Evolutionary conservation across 2,329 filamentous ascomycete genomes (phyloP), one percentile per base, ranked within the genome.

Genomic region (Zymoseptoria pseudotritici): DNA sequence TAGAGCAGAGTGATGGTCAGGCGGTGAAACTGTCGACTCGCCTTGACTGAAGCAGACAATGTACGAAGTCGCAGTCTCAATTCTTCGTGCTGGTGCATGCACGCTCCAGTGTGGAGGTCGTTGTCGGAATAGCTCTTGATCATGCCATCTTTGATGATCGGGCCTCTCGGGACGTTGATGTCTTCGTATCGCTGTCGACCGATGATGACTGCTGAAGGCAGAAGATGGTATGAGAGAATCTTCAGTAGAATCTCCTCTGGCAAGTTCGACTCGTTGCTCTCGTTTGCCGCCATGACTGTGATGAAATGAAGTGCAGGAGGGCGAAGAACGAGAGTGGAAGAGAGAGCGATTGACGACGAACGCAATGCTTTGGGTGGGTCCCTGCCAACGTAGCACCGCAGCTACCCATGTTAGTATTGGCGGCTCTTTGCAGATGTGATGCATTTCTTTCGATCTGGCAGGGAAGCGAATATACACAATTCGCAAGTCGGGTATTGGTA

Each of bases 101-200:
- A 59, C 5, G 58, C 58, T 21, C 53, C 58, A 13, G 58, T 59
- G 24, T 53, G 22, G 11, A 59, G 53, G 26, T 59, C 53, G 17
- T 59, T 56, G 58, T 59, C 58, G 11, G n/a, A 13, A 51, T 59
- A 59, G 58, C 29, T 36, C 4, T 36, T 19, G 26, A 46, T 21
- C 9, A 24, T 42, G 10, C 19, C 20, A 31, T 55, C 29, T 19
- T 54, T 31, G n/a, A 52, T 26, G n/a, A 46, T 24, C 24, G 58
- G 53, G 13, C 53, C 53, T 59, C 29, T 26, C 2, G 53, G 57
- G 11, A 56, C 42, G 50, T 59, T 56, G 49, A 59, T 51, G 36
- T 22, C 26, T 59, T 59, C 57, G 57, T 59, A 59, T 50, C 58
- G 21, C 42, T 59, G 53, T 19, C 58, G 58, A 17, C 49, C 58